These are phyloP conservation scores for Angomonas ambiguus DNA, from an alignment of 208 protist species.

Conservation along the genomic window DNA sequence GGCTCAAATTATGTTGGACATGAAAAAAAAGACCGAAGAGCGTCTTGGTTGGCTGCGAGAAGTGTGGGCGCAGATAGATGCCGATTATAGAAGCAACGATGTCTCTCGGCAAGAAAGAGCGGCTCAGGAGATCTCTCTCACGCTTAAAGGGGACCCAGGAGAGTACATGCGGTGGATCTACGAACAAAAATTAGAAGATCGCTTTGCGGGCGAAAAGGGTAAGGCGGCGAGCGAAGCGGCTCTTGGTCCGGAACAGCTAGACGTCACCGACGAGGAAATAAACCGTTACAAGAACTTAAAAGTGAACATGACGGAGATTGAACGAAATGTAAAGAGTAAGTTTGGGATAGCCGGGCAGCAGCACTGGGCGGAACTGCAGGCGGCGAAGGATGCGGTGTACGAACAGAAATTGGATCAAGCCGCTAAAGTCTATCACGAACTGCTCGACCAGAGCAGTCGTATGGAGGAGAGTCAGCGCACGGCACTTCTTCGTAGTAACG, in stretches of 20 bases:
- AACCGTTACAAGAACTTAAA: conserved; percentile 70
- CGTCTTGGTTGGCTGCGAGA: conserved; percentile 75
- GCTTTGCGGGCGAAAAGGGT: conserved; percentile 57
- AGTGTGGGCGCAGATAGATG: conserved; percentile 85
- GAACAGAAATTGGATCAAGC: conserved; percentile 69
- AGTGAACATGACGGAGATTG: conserved; percentile 70
- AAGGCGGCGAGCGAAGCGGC: conserved; percentile 34
- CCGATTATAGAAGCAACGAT: conserved; percentile 80
- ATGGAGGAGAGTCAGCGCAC: conserved; percentile 71
- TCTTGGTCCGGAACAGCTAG: conserved; percentile 51
- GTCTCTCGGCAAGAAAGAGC: conserved; percentile 50
- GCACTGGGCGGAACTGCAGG: conserved; percentile 85
- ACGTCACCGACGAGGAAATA: conserved; percentile 72
- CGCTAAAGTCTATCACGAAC: conserved; percentile 66
- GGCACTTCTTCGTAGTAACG: conserved; percentile 51
- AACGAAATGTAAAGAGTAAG: conserved; percentile 58
- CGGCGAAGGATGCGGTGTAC: conserved; percentile 77
- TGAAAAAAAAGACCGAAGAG: conserved; percentile 56
- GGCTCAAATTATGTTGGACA: conserved; percentile 52
- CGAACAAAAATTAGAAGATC: conserved; percentile 56
- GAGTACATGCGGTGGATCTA: conserved; percentile 89
- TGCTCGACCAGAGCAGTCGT: conserved; percentile 62
- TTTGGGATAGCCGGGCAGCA: conserved; percentile 77
- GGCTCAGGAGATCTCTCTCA: conserved; percentile 65
- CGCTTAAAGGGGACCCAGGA: conserved; percentile 67